phyloP scores from a whole-genome alignment of 2,329 filamentous ascomycete species.

The Trichoderma oligosporum region DNA sequence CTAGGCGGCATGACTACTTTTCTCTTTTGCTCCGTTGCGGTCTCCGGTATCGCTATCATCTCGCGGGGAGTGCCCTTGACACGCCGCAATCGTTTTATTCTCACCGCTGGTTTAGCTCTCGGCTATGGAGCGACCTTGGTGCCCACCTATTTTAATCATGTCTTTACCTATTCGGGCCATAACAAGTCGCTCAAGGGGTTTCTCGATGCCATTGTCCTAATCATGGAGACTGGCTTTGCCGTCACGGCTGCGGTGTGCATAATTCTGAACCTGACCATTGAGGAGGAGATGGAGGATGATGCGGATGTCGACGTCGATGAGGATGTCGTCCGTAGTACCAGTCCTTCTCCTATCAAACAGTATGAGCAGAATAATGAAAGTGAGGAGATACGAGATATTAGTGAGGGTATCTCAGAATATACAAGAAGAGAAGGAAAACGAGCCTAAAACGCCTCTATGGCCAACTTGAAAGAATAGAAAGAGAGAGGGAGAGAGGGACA shows the following conservation, averaged over 20 bases:
- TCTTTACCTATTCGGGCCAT: constrained; percentile 68
- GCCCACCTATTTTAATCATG: constrained; percentile 62
- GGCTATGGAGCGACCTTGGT: constrained; percentile 69
- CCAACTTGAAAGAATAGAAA: neutral
- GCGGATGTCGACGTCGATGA: constrained; percentile 22
- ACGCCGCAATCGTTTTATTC: constrained; percentile 76
- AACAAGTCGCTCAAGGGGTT: constrained; percentile 69
- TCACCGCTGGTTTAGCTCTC: constrained; percentile 69
- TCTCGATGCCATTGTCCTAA: constrained; percentile 66
- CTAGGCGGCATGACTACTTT: constrained; percentile 76
- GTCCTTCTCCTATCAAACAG: constrained; percentile 20
- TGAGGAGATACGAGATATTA: neutral
- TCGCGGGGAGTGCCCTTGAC: constrained; percentile 65
- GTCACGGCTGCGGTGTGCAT: constrained; percentile 71
- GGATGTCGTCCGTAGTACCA: constrained; percentile 14
- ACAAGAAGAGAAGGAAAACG: constrained; percentile 5
- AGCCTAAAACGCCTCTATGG: neutral
- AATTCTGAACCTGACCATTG: constrained; percentile 67
- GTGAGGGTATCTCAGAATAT: neutral
- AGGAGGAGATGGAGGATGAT: constrained; percentile 69
- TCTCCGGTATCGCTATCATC: constrained; percentile 75
- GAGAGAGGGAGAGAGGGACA: neutral
- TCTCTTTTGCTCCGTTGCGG: constrained; percentile 71
- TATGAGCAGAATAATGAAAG: constrained; percentile 27
- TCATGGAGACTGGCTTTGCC: constrained; percentile 73